Evolutionary conservation across 805 yeast genomes (phyloP), one percentile per base, ranked within the genome.

Genomic region (Candida glaebosa): DNA sequence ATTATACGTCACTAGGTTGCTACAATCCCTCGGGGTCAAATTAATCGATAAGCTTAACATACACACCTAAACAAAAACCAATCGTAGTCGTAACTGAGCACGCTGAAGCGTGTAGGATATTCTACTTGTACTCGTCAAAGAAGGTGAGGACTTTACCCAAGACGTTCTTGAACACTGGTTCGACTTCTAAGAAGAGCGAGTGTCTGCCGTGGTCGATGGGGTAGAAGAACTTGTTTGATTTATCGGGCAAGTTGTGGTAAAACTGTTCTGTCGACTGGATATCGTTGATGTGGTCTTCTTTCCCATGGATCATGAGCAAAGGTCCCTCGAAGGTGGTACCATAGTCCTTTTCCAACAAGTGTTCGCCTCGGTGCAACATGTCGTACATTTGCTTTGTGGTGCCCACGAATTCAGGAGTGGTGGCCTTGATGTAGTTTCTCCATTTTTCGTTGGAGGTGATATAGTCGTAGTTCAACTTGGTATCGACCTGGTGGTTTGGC

Each of bases 341-440:
- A 31, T 59, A 56, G 3, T 67, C 60, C 3, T 54, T 60, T 4
- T 67, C 55, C 28, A 71, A 55, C 35, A 85, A 63, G 15, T 55
- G 58, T 44, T 74, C 70, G n/a, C 93, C 93, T 40, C 90, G 68
- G 8, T 59, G 57, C 30, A 84, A 54, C 69, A 84, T 80, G 48
- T 81, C 90, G 52, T 76, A 60, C 31, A 81, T 69, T 54, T 82
- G 68, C 9, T 82, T 67, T n/a, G 84, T 82, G 4, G 76, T 53
- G 1, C 61, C 88, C 71, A 41, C 61, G 55, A 51, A 65, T 37
- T 73, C 71, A 19, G 47, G 46, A 42, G 73, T 74, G 16, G 57
- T 52, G 8, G 63, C 55, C 10, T 45, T 53, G 37, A 84, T 53
- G 48, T 67, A 82, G 1, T 73, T 56, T 18, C 58, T 58, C 69